These are phyloP conservation scores for Hyphodiscus hymeniophilus DNA, from an alignment of 495 filamentous ascomycete genomes.

Conservation along the genomic window DNA sequence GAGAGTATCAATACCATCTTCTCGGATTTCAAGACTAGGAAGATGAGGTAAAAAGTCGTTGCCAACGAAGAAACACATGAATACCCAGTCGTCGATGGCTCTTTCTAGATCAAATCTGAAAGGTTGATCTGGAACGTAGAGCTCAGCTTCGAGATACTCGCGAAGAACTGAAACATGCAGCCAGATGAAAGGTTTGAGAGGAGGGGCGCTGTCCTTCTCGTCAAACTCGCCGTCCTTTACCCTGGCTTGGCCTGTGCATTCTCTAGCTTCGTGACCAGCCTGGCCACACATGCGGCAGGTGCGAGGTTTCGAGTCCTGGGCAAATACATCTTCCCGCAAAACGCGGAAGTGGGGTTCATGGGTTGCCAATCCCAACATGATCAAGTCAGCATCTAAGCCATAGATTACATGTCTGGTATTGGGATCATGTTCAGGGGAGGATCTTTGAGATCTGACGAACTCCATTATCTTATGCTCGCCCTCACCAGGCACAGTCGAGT, in stretches of 20 bases:
- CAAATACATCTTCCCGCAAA: conserved; percentile 94
- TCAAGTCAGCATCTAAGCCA: conserved; percentile 92
- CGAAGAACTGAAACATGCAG: conserved; percentile 85
- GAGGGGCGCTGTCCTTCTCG: conserved; percentile 63
- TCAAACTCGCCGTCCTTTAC: conserved; percentile 78
- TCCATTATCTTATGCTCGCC: conserved; percentile 99
- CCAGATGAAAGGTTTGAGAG: conserved; percentile 93
- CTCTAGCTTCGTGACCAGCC: conserved; percentile 74
- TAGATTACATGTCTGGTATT: conserved; percentile 97
- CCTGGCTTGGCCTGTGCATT: conserved; percentile 76
- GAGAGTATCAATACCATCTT: conserved; percentile 93
- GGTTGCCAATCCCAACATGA: conserved; percentile 95
- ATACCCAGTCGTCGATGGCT: conserved; percentile 99
- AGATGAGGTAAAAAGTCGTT: conserved; percentile 98
- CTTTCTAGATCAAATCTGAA: conserved; percentile 85
- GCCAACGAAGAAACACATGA: conserved; percentile 99
- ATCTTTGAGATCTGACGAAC: conserved; percentile 88
- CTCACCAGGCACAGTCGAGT: conserved; percentile 94
- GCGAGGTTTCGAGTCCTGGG: conserved; percentile 72
- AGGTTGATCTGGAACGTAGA: conserved; percentile 70
- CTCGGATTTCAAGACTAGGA: conserved; percentile 91
- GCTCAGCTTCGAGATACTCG: conserved; percentile 88
- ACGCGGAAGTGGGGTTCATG: conserved; percentile 98
- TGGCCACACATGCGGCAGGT: conserved; percentile 84
- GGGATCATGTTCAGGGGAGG: conserved; percentile 83